Evolutionary conservation across 495 filamentous ascomycete species (phyloP).

Genomic region (Apiosordaria backusii): DNA sequence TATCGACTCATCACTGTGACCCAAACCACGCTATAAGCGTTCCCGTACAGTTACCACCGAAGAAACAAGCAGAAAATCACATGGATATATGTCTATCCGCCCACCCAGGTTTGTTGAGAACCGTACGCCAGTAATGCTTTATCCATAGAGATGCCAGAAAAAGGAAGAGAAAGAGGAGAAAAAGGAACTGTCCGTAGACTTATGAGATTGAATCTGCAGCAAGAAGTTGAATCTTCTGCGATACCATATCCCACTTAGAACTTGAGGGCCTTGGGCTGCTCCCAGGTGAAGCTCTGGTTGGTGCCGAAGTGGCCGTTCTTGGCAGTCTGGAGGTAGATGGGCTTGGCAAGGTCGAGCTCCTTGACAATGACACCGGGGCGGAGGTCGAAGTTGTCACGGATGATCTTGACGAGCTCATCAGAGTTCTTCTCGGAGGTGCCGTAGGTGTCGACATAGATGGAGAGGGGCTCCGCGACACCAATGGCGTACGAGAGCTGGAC

Average conservation of each 20-base stretch:
- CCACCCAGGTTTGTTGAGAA: conserved; percentile 42
- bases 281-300: conserved; percentile 96
- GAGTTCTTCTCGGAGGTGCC: conserved; percentile 71
- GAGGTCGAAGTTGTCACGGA: conserved; percentile 93
- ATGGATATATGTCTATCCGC: conserved; percentile 36
- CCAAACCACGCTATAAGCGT: conserved; percentile 15
- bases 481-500: conserved; percentile 99
- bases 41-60: conserved; percentile 17
- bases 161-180: conserved; percentile 15
- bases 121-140: conserved; percentile 39
- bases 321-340: conserved; percentile 96
- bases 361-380: conserved; percentile 97
- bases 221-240: conserved; percentile 40
- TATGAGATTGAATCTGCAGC: conserved; percentile 31
- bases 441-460: conserved; percentile 83
- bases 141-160: conserved; percentile 27
- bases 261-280: conserved; percentile 93
- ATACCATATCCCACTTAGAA: conserved; percentile 55
- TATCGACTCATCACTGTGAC: conserved; percentile 10
- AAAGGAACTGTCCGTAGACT: conserved; percentile 23
- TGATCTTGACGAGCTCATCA: conserved; percentile 85
- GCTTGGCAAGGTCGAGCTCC: conserved; percentile 90
- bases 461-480: conserved; percentile 94
- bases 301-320: conserved; percentile 98
- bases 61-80: conserved; percentile 23